Evolutionary conservation across 305 asterid species (phyloP), one percentile per base, ranked within the genome.

Genomic region (Ilex paraguariensis): DNA sequence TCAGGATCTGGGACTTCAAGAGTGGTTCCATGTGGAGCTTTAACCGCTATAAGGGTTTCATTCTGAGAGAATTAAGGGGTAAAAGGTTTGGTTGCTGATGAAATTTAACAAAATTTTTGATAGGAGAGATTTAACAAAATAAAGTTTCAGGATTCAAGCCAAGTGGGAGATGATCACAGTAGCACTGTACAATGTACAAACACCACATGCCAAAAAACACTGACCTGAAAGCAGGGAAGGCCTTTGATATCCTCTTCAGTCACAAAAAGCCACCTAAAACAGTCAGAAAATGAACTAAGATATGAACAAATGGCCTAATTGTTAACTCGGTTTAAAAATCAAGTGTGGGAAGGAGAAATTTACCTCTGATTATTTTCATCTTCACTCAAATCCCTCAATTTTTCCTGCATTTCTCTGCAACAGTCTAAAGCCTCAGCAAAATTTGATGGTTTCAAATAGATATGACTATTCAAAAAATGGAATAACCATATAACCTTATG

Each of bases 1-100:
- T 93, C 94, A 61, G 97, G 96, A 71, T 93, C 96, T 63, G 99
- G 97, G 76, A 93, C 99, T 84, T 93, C 99, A 44, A 93, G 87
- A 66, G 99, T 93, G 45, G 96, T 93, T 31, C 97, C 97, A 67
- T 93, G 99, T 33, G 97, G 97, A 57, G 99, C 99, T 86, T 93
- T 93, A 78, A 93, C 78, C 54, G 99, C 99, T 75, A 93, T 88
- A 50, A 93, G 80, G 66, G 97, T 93, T 82, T 90, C 86, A 82
- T 87, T 93, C 99, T 93, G 87, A 73, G 69, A 66, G 61, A 72
- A 51, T 39, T 36, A 8, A 36, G 42, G 42, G 9, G 9, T 36
- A 36, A 3, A 36, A 36, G 9, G 9, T 4, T 36, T 36, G 42
- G 7, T 36, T 36, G 3, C 42, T 36, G 42, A 8, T 36, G 42